Base-by-base conservation (phyloP, 169 alveolate genomes). In the Plasmodium sp. region DNA sequence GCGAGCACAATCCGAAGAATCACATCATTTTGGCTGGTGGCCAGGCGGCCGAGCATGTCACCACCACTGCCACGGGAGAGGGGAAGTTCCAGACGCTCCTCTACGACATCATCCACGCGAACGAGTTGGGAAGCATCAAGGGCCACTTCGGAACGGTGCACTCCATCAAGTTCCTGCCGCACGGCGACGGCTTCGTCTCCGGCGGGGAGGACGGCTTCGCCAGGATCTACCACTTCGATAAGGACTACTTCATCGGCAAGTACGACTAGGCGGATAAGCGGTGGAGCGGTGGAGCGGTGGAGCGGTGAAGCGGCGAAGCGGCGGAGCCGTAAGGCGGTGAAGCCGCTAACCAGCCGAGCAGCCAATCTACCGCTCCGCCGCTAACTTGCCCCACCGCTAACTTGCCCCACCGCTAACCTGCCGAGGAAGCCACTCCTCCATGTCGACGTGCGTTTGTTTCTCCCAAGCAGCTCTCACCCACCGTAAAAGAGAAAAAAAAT, bases 61-160 rank as follows among this genome's bases (percentile, higher is more conserved):
- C 99, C 22, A 97, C 99, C 0, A 97, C 98, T 43, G 97, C 98
- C 22, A 97, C 99, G 39, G 97, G 98, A 18, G 99, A 98, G 95
- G 99, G 99, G 48, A 98, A 98, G 34, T 99, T 99, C 95, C 99
- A 98, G 96, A 98, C 98, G 16, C 96, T 98, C 22, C 94, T 99
- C 31, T 96, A 96, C 95, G 98, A 98, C 92, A 96, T 98, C 95
- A 97, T 99, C 56, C 98, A 96, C 94, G 99, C 98, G 84, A 96
- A 96, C 43, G 99, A 98, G 91, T 86, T 99, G 31, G 99, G 99
- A 10, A 97, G 98, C 72, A 96, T 98, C 86, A 97, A 97, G 94
- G 99, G 99, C 10, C 99, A 98, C 96, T 98, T 99, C 96, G 99
- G 99, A 62, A 99, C 99, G 14, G 98, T 99, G 77, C 98, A 99